Evolutionary conservation across 495 filamentous ascomycete genomes (phyloP).

Genomic region (Bacidia rubella): DNA sequence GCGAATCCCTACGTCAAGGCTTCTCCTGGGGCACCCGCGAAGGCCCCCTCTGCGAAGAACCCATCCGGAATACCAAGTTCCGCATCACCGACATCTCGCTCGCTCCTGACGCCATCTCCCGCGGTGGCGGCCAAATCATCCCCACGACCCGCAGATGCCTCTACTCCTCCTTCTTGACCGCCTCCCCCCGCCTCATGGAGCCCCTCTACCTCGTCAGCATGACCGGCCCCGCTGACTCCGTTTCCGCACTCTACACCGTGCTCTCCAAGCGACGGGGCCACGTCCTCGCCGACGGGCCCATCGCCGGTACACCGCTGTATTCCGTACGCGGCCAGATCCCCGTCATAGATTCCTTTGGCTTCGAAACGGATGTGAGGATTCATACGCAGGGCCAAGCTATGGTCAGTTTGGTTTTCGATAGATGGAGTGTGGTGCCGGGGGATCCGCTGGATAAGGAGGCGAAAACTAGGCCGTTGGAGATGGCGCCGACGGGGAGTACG

Average conservation of each 20-base stretch:
- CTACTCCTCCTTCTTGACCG: slow-evolving; percentile 93
- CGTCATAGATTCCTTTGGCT: slow-evolving; percentile 93
- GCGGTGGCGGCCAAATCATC: slow-evolving; percentile 94
- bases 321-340: slow-evolving; percentile 79
- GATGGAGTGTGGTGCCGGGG: slow-evolving; percentile 88
- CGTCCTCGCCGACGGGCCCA: slow-evolving; percentile 82
- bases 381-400: slow-evolving; percentile 89
- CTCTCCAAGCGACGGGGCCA: slow-evolving; percentile 80
- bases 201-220: slow-evolving; percentile 85
- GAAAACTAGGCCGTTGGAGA: slow-evolving; percentile 70
- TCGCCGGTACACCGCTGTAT: slow-evolving; percentile 93
- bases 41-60: slow-evolving; percentile 95
- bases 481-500: slow-evolving; percentile 70
- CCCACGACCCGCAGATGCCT: slow-evolving; percentile 82
- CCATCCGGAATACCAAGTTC: slow-evolving; percentile 94
- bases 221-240: slow-evolving; percentile 84
- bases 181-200: slow-evolving; percentile 89
- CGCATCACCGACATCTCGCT: slow-evolving; percentile 82
- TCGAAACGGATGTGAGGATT: slow-evolving; percentile 92
- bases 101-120: slow-evolving; percentile 78
- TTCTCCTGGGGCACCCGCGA: slow-evolving; percentile 93
- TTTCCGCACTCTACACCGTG: slow-evolving; percentile 80
- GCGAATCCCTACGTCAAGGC: slow-evolving; percentile 84
- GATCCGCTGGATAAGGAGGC: slow-evolving; percentile 85
- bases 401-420: slow-evolving; percentile 85